phyloP scores from a whole-genome alignment of 2,329 filamentous ascomycete genomes.

The Sarocladium strictum region DNA sequence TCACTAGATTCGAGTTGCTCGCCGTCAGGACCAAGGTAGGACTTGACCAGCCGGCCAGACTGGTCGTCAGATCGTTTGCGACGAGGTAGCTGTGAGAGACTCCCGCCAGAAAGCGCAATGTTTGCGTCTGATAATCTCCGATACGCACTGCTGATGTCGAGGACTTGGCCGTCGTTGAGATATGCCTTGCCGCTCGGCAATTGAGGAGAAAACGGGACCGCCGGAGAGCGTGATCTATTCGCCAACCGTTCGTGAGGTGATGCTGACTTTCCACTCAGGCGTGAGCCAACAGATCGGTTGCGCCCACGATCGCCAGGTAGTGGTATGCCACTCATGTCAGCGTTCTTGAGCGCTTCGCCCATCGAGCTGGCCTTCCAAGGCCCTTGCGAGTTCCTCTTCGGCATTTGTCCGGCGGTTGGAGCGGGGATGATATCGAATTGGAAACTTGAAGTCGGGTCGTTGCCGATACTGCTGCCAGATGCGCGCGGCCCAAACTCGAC shows the following conservation, averaged over 20 bases:
- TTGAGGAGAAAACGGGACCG: conserved; percentile 19
- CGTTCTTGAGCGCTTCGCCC: conserved; percentile 47
- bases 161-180: conserved; percentile 53
- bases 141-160: conserved; percentile 67
- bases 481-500: conserved; percentile 36
- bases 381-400: conserved; percentile 44
- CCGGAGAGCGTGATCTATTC: conserved; percentile 32
- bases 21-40: conserved; percentile 59
- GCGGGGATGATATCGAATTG: conserved; percentile 37
- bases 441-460: conserved; percentile 47
- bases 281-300: conserved; percentile 30
- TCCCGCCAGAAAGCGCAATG: conserved; percentile 57
- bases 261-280: conserved; percentile 39
- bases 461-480: conserved; percentile 15
- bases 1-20: conserved; percentile 65
- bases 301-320: conserved; percentile 41
- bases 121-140: conserved; percentile 66
- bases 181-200: conserved; percentile 34
- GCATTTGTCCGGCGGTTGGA: conserved; percentile 33
- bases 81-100: conserved; percentile 54
- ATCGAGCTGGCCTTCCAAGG: conserved; percentile 32
- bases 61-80: conserved; percentile 42
- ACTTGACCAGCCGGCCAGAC: conserved; percentile 59
- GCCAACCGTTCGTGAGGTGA: conserved; percentile 45
- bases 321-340: conserved; percentile 34